These are phyloP conservation scores for Yamadazyma akitaensis DNA, from an alignment of 805 yeast genomes.

Conservation along the genomic window DNA sequence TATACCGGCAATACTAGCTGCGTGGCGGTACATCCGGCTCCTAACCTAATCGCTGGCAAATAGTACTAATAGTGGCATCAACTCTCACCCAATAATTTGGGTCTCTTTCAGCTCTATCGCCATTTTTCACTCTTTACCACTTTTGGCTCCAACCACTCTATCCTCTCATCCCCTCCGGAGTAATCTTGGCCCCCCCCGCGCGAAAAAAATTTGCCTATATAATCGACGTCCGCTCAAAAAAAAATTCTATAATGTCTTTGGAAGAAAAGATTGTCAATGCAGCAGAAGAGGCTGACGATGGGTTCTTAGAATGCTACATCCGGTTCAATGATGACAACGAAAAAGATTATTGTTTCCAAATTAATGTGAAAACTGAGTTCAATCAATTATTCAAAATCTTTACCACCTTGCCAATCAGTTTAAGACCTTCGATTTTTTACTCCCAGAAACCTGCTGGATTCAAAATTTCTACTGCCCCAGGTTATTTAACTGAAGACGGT, in stretches of 20 bases:
- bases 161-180: background rate
- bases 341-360: conserved; percentile 84
- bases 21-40: no score
- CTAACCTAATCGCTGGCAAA: no score
- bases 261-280: conserved; percentile 22
- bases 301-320: conserved; percentile 53
- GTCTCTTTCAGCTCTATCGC: no score
- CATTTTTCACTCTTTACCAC: no score
- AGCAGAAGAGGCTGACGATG: conserved; percentile 25
- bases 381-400: conserved; percentile 60
- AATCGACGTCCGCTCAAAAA: conserved; percentile 3
- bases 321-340: conserved; percentile 84
- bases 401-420: conserved; percentile 61
- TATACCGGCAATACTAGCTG: no score
- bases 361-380: conserved; percentile 58
- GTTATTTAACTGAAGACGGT: conserved; percentile 81
- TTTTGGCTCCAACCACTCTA: no score
- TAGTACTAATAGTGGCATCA: no score
- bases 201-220: conserved; percentile 1
- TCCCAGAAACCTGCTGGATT: conserved; percentile 62
- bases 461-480: conserved; percentile 62
- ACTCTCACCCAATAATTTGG: no score
- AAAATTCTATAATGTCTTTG: conserved; percentile 12
- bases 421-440: conserved; percentile 80
- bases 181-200: conserved; percentile 2